Base-by-base conservation (phyloP, 2,329 filamentous ascomycete species). In the Camptophora hylomeconis region DNA sequence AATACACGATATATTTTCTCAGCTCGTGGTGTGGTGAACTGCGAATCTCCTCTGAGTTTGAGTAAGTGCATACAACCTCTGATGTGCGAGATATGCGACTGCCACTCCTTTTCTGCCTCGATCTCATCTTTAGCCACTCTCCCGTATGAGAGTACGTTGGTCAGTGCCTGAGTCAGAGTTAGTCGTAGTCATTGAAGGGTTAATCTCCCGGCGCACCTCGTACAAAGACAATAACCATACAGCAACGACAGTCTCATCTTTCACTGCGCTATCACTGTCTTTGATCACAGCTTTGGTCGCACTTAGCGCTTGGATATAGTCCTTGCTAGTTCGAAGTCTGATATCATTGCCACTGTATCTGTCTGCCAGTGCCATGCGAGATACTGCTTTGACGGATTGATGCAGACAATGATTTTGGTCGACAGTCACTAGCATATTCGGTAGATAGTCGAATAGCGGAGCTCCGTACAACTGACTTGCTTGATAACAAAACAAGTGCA, bases 221-320 rank as follows among this genome's bases (percentile, higher is more conserved):
- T 43, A 43, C 8, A 40, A 32, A 5, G 38, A 36, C 10, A 43
- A 30, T 8, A 43, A 35, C 40, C 40, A 43, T 7, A 43, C 40
- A 8, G 40, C 37, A 14, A 41, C 28, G 5, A 43, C 31, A 8
- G 39, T 36, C 17, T 41, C 40, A 26, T 43, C 40, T 32, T 41
- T 36, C 20, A 39, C 35, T 17, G 32, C 36, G 5, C 26, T 33
- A 20, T 28, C 26, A 18, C 17, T 33, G 22, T 41, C 32, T 7
- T 33, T 33, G 15, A 41, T 34, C 8, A 36, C 38, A 7, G 30
- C 30, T 7, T 34, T 34, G 20, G 38, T 32, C 19, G 37, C 30
- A 12, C 19, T 32, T 11, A 43, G 22, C 7, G 40, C 40, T 16
- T 37, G 28, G 20, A 32, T 33, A 25, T 43, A 43, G 17, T 43